A percentile compares a stretch with the other conserved stretches of the same genome.
Conservation (phyloP, 352 stramenopile genomes). For the Phytophthora pluvialis region DNA sequence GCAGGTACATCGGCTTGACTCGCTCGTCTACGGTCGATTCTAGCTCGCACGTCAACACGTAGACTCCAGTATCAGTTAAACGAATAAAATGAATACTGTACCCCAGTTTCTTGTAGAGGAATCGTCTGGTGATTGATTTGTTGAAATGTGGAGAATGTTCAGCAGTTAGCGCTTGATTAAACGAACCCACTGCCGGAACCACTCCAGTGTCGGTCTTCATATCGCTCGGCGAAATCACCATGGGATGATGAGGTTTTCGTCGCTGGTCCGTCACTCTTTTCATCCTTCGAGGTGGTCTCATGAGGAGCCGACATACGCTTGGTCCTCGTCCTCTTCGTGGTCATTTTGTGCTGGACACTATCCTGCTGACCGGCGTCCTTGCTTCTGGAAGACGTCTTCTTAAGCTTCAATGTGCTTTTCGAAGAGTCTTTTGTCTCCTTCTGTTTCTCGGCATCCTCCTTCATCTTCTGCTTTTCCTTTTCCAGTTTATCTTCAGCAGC, state of each 20-base stretch:
- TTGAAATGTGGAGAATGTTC: slow-evolving; percentile 12
- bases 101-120: not conserved
- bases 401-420: slow-evolving; percentile 22
- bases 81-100: slow-evolving; percentile 3
- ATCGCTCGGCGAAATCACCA: slow-evolving; percentile 39
- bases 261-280: slow-evolving; percentile 9
- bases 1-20: slow-evolving; percentile 78
- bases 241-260: slow-evolving; percentile 20
- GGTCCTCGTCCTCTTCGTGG: slow-evolving; percentile 20
- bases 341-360: not conserved
- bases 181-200: slow-evolving; percentile 51
- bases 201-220: slow-evolving; percentile 51
- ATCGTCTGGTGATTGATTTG: slow-evolving; percentile 14
- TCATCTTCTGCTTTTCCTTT: slow-evolving; percentile 29
- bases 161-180: slow-evolving; percentile 14
- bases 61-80: slow-evolving; percentile 6
- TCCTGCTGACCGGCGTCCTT: not conserved
- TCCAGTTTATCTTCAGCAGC: slow-evolving; percentile 40
- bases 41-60: slow-evolving; percentile 30
- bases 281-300: not conserved
- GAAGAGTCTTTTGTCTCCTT: slow-evolving; percentile 9
- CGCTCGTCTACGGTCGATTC: slow-evolving; percentile 79
- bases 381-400: slow-evolving; percentile 17
- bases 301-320: slow-evolving; percentile 12
- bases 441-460: slow-evolving; percentile 10